Evolutionary conservation across 306 rosid genomes (phyloP).

Genomic region (Castanea mollissima): DNA sequence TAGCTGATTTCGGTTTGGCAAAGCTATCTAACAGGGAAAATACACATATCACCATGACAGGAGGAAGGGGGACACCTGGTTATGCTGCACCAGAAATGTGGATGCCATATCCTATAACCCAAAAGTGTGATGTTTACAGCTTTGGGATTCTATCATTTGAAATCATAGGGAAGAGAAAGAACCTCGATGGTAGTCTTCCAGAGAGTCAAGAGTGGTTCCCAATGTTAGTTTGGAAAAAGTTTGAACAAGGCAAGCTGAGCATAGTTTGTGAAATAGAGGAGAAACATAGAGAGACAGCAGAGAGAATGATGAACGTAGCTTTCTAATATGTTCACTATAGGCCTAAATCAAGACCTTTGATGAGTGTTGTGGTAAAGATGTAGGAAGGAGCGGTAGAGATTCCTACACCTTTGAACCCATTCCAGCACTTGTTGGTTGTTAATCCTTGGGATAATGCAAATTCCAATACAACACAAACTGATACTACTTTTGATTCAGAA

Average conservation of each 20-base stretch:
- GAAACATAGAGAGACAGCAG: slow-evolving; percentile 25
- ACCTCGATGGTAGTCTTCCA: slow-evolving; percentile 15
- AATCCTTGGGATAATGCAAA: not conserved
- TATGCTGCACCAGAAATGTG: slow-evolving; percentile 54
- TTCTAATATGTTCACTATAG: slow-evolving; percentile 45
- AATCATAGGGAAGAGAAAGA: slow-evolving; percentile 45
- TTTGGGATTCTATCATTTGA: slow-evolving; percentile 55
- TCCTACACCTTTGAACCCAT: slow-evolving; percentile 42
- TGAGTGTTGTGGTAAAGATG: slow-evolving; percentile 52
- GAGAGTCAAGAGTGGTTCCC: slow-evolving; percentile 57
- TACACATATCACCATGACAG: slow-evolving; percentile 39
- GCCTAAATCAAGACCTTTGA: slow-evolving; percentile 43
- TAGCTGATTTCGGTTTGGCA: slow-evolving; percentile 56
- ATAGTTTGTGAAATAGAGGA: slow-evolving; percentile 36
- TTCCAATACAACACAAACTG: not conserved
- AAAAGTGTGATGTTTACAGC: slow-evolving; percentile 55
- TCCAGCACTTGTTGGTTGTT: slow-evolving; percentile 22
- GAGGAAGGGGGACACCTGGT: slow-evolving; percentile 54
- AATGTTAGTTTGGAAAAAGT: slow-evolving; percentile 34
- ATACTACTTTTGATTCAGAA: not conserved
- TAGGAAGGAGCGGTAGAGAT: slow-evolving; percentile 50
- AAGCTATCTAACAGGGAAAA: slow-evolving; percentile 39
- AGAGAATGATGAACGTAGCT: slow-evolving; percentile 41
- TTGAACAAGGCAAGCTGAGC: slow-evolving; percentile 21
- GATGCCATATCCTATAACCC: slow-evolving; percentile 45